Base-by-base conservation (phyloP, 169 alveolate genomes). In the Plasmodium inui region DNA sequence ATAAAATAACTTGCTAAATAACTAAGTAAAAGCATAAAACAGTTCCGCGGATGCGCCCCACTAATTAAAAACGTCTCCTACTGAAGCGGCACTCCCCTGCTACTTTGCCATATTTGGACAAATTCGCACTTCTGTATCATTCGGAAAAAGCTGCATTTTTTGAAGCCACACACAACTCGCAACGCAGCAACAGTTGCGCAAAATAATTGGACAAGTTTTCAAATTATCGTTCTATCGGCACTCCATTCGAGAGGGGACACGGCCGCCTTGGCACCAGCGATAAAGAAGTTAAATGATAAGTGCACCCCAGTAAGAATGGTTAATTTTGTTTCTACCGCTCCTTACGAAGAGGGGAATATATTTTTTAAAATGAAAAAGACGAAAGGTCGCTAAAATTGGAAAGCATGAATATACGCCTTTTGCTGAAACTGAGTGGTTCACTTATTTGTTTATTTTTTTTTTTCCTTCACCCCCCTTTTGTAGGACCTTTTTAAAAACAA, bases 401-500 rank as follows among this genome's bases (percentile, higher is more conserved):
- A 67, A 67, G 30, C 39, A 67, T 67, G 30, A 26, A 28, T 22
- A 28, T 22, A 28, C 76, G 17, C 76, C 37, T 67, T 67, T 22
- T 67, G 41, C 41, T 67, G 6, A 67, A 7, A 28, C 39, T 22
- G 39, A 82, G 22, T 22, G 53, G 53, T 12, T n/a, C 41, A 82
- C 0, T 53, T 82, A 55, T 83, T 83, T 70, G n/a, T 82, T 10
- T 81, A 17, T 82, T 26, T 41, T 2, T 30, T 61, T n/a, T 83
- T 83, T 37, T 22, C 67, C 34, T 19, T 14, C 19, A 19, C 28
- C 73, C 57, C 41, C 67, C 14, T 76, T 85, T 73, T 32, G 39
- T 50, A 85, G 93, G 53, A 53, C 79, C 37, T 73, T 85, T 85
- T 85, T 85, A 50, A 88, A 39, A 78, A 79, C 50, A 10, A 28